phyloP scores from a whole-genome alignment of 1,284 basidiomycete species.

The Flammula alnicola region DNA sequence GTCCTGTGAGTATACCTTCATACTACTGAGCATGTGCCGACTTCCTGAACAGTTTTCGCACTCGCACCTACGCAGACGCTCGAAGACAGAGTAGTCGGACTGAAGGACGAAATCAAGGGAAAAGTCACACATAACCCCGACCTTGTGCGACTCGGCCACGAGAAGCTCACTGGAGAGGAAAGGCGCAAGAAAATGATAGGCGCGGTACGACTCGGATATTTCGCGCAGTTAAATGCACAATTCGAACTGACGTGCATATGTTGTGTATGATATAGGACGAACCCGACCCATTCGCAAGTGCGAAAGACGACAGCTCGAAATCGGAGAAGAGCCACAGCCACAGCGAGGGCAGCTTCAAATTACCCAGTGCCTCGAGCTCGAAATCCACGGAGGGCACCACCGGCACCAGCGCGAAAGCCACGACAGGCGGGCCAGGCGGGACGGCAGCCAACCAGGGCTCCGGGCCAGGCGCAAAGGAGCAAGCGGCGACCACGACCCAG shows the following conservation, averaged over 20 bases:
- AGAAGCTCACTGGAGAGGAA: conserved; percentile 52
- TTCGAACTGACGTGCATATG: no score
- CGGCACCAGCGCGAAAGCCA: background rate
- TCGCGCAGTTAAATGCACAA: no score
- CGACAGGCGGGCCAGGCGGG: background rate
- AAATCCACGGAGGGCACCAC: background rate
- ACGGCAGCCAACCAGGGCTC: conserved; percentile 2
- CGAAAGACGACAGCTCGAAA: conserved; percentile 15
- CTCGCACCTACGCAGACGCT: conserved; percentile 38
- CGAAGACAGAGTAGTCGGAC: conserved; percentile 51
- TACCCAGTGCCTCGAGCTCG: background rate
- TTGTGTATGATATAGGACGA: conserved; percentile 23
- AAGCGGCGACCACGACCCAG: conserved; percentile 30
- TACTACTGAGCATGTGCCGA: no score
- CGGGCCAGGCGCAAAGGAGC: conserved; percentile 20
- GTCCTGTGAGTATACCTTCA: conserved; percentile 35
- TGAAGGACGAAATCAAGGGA: conserved; percentile 56
- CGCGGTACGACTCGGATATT: no score
- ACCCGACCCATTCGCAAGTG: conserved; percentile 20
- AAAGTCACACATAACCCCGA: conserved; percentile 52
- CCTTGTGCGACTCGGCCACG: conserved; percentile 49
- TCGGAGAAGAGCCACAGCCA: no score
- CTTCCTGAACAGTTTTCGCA: background rate
- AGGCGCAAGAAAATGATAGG: conserved; percentile 47
- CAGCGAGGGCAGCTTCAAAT: background rate